phyloP scores from a whole-genome alignment of 2,329 filamentous ascomycete species.

The Hymenoscyphus repandus region DNA sequence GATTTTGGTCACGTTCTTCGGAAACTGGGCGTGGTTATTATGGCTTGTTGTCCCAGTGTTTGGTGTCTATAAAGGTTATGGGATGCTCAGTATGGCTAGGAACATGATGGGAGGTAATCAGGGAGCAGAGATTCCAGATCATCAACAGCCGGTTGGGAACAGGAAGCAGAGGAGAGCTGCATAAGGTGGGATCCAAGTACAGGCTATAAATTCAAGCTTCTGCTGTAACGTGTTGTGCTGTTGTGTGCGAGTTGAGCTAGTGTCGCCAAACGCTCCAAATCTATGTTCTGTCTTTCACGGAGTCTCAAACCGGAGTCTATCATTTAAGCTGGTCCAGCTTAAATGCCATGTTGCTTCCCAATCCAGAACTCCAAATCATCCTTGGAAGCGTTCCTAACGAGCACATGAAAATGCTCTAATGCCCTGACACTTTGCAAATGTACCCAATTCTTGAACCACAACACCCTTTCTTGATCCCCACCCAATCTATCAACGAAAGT shows the following conservation, averaged over 20 bases:
- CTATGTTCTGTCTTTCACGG: not conserved
- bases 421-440: slow-evolving; percentile 81
- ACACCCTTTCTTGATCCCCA: slow-evolving; percentile 42
- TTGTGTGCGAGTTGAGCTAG: not conserved
- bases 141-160: slow-evolving; percentile 26
- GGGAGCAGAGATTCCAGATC: slow-evolving; percentile 22
- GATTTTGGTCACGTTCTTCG: slow-evolving; percentile 67
- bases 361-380: slow-evolving; percentile 51
- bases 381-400: slow-evolving; percentile 51
- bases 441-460: slow-evolving; percentile 96
- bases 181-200: not conserved
- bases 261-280: not conserved
- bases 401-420: slow-evolving; percentile 84
- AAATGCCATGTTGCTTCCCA: slow-evolving; percentile 8
- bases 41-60: slow-evolving; percentile 37
- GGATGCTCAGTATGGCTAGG: slow-evolving; percentile 29
- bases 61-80: slow-evolving; percentile 31
- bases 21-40: slow-evolving; percentile 72
- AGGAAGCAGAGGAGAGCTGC: slow-evolving; percentile 31
- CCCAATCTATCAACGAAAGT: slow-evolving; percentile 61
- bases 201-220: not conserved
- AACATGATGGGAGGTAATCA: slow-evolving; percentile 31
- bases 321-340: not conserved
- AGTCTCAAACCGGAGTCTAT: not conserved
- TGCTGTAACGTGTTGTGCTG: no score